Conservation (phyloP, 225 moss, liverwort and hornwort species). For the Bryum argenteum region DNA sequence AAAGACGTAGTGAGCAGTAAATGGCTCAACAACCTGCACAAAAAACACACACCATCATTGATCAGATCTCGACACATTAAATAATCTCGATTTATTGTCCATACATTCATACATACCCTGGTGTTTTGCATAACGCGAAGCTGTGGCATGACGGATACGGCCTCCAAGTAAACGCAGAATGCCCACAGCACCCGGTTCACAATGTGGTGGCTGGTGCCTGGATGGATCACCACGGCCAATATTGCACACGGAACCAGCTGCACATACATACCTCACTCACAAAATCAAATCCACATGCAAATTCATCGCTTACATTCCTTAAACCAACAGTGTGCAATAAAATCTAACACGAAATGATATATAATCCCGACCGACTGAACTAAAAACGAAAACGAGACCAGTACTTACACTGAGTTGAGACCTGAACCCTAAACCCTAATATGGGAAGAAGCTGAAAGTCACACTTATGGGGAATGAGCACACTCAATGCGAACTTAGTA, state of each 20-base stretch:
- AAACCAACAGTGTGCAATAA: not conserved
- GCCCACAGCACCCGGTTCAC: slow-evolving; percentile 92
- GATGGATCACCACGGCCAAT: slow-evolving; percentile 78
- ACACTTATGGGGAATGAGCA: not conserved
- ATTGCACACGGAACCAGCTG: slow-evolving; percentile 84
- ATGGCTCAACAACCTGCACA: slow-evolving; percentile 94
- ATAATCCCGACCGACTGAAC: not conserved
- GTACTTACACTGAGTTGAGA: not conserved
- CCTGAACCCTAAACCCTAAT: not conserved
- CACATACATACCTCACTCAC: slow-evolving; percentile 30
- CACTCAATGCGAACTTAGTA: too few species aligned
- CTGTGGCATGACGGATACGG: slow-evolving; percentile 95
- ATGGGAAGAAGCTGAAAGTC: too few species aligned
- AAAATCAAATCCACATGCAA: slow-evolving; percentile 1
- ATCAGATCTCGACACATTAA: not conserved
- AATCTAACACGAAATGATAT: not conserved
- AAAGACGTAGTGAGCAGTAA: slow-evolving; percentile 98
- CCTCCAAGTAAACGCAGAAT: slow-evolving; percentile 95
- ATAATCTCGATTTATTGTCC: too few species aligned
- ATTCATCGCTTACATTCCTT: not conserved
- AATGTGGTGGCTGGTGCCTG: slow-evolving; percentile 81
- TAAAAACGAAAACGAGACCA: not conserved
- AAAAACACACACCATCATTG: slow-evolving; percentile 8
- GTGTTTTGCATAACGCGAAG: slow-evolving; percentile 97
- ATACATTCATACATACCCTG: slow-evolving; percentile 66